These are phyloP conservation scores for Stephanodiscus minutulus DNA, from an alignment of 108 stramenopile genomes.

Conservation along the genomic window DNA sequence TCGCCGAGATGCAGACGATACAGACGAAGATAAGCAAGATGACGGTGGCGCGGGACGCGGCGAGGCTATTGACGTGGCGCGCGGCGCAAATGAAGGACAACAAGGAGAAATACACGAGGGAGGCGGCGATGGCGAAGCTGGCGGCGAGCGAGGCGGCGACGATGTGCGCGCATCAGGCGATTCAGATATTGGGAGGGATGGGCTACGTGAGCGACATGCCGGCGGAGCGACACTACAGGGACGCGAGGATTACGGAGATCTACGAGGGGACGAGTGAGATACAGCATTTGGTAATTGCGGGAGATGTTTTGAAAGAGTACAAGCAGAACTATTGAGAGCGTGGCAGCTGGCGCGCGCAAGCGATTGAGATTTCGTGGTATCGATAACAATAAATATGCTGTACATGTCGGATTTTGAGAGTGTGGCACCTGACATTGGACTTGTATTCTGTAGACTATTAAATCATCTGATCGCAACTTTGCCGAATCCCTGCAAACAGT, in stretches of 20 bases:
- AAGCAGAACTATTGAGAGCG: conserved; percentile 51
- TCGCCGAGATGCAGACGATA: conserved; percentile 91
- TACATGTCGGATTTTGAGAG: too few species aligned
- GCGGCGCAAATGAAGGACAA: conserved; percentile 92
- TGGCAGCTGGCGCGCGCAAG: too few species aligned
- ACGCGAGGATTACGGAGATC: conserved; percentile 98
- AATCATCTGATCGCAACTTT: too few species aligned
- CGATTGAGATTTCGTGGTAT: too few species aligned
- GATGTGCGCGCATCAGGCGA: conserved; percentile 94
- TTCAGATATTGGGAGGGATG: conserved; percentile 95
- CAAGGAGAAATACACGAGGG: conserved; percentile 80
- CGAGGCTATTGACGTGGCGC: conserved; percentile 94
- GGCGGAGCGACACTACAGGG: conserved; percentile 95
- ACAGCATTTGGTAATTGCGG: conserved; percentile 95
- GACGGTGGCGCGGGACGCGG: conserved; percentile 85
- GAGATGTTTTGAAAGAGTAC: conserved; percentile 94
- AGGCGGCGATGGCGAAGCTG: conserved; percentile 98
- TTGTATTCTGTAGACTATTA: too few species aligned
- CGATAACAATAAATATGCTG: too few species aligned
- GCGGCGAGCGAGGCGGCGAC: conserved; percentile 95
- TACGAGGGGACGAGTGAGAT: conserved; percentile 97
- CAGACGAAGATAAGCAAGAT: conserved; percentile 92
- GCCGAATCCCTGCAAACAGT: too few species aligned
- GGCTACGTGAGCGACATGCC: conserved; percentile 98
- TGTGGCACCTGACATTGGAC: too few species aligned